These are phyloP conservation scores for Coelastrella sp. DNA, from an alignment of 139 green algal species.

Conservation along the genomic window DNA sequence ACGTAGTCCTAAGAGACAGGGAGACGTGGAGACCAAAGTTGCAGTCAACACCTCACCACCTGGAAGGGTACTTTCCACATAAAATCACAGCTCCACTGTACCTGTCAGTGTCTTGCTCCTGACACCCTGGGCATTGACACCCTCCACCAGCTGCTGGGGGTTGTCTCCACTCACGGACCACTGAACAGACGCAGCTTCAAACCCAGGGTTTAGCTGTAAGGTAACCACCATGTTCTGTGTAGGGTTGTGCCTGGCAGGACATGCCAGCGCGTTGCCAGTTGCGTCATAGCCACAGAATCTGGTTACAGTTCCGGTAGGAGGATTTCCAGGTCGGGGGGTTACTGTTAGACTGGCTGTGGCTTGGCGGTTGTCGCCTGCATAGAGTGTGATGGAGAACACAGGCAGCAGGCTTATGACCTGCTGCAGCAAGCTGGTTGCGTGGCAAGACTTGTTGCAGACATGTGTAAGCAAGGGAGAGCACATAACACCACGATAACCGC, in stretches of 20 bases:
- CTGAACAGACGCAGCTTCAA: neutral
- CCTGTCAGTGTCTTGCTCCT: neutral
- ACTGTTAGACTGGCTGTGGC: neutral
- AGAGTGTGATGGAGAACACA: too few species aligned
- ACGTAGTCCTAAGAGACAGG: too few species aligned
- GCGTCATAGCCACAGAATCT: slow-evolving; percentile 16
- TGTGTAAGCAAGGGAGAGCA: too few species aligned
- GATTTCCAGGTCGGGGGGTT: neutral
- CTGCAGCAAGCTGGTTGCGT: too few species aligned
- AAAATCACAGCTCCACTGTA: neutral
- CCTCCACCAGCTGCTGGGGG: neutral
- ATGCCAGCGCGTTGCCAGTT: neutral
- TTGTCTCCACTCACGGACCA: neutral
- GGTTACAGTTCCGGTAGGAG: neutral
- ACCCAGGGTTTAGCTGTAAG: neutral
- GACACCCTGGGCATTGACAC: slow-evolving; percentile 4
- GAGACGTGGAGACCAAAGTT: too few species aligned
- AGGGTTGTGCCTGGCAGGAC: neutral
- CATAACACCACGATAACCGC: too few species aligned
- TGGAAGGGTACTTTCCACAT: too few species aligned
- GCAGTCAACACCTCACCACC: too few species aligned
- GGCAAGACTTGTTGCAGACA: too few species aligned
- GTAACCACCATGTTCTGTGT: neutral
- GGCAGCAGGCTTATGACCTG: too few species aligned
- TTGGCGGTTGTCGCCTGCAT: neutral